Evolutionary conservation across 164 flowering plant genomes (phyloP).

Genomic region (Magnolia kwangsiensis): DNA sequence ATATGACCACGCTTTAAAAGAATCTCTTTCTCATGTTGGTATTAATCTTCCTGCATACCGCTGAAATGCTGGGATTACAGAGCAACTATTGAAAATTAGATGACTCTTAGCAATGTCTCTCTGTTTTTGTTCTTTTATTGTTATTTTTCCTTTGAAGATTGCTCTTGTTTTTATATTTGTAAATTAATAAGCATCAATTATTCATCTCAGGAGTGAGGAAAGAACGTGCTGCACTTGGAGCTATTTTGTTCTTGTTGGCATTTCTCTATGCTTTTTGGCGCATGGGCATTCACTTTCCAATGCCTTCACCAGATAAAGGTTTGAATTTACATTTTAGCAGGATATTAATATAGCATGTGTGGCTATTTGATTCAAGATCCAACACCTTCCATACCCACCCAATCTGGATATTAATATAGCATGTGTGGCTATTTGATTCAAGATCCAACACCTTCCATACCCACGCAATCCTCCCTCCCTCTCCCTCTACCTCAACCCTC

Average conservation of each 20-base stretch:
- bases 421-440: no score
- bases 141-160: neutral
- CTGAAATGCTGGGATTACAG: neutral
- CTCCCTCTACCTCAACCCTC: no score
- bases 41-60: neutral
- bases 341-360: no score
- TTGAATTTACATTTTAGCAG: neutral
- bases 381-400: no score
- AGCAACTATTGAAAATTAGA: neutral
- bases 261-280: constrained; percentile 98
- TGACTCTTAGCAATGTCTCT: neutral
- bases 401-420: no score
- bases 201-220: constrained; percentile 59
- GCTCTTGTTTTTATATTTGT: neutral
- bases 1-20: neutral
- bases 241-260: constrained; percentile 72
- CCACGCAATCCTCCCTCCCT: no score
- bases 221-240: constrained; percentile 90
- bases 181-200: constrained; percentile 2
- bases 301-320: constrained; percentile 99
- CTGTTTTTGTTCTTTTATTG: neutral
- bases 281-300: constrained; percentile 98
- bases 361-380: no score
- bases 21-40: neutral
- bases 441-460: no score